Percentiles rank a stretch among this genome's conserved stretches.
Evolutionary conservation across 306 rosid species (phyloP).

Genomic region (Cucurbita pepo): DNA sequence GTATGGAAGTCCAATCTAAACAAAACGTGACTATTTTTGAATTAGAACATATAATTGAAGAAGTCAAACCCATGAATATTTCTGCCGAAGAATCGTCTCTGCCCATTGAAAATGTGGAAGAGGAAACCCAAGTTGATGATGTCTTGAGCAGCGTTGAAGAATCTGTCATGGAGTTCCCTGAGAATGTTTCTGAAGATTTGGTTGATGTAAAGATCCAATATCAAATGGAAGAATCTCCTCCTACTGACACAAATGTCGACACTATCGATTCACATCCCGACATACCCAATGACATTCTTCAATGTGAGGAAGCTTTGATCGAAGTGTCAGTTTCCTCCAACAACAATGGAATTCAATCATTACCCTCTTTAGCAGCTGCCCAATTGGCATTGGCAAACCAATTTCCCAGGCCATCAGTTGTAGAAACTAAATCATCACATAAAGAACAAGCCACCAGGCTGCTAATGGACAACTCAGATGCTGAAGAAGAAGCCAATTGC

Average conservation of each 20-base stretch:
- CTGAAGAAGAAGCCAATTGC: background rate
- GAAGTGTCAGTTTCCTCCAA: background rate
- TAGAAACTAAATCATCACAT: background rate
- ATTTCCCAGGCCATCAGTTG: conserved; percentile 27
- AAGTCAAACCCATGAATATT: background rate
- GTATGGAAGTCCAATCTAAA: background rate
- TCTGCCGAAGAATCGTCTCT: background rate
- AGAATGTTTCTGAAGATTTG: background rate
- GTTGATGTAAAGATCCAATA: background rate
- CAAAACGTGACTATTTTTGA: background rate
- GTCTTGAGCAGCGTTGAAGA: background rate
- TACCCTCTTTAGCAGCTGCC: conserved; percentile 9
- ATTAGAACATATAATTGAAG: conserved; percentile 1
- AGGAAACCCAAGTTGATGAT: background rate
- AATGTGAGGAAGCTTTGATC: background rate
- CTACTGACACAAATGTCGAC: background rate
- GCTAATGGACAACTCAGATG: background rate
- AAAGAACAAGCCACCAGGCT: conserved; percentile 2
- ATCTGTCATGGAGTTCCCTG: background rate
- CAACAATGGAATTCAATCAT: background rate
- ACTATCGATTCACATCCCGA: background rate
- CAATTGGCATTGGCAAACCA: conserved; percentile 7
- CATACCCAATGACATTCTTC: background rate
- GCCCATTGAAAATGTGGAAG: background rate
- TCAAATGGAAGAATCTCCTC: background rate